Evolutionary conservation across 345 rosid genomes (phyloP).

Genomic region (Citropsis articulata): DNA sequence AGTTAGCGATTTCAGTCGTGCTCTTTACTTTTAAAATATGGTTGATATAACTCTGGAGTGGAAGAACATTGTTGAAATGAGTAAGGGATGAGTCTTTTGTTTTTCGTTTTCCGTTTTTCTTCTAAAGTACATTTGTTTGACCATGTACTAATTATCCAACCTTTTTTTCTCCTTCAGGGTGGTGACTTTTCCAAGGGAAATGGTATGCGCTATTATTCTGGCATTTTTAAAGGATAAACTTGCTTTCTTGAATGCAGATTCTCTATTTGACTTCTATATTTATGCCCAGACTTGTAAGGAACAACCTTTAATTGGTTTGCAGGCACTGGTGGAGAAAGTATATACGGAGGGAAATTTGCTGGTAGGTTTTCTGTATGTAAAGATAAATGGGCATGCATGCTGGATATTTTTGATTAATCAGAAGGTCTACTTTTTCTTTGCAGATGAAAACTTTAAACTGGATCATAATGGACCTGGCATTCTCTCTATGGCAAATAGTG

Average conservation of each 20-base stretch:
- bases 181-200: constrained; percentile 92
- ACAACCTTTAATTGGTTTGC: constrained; percentile 62
- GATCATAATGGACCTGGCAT: constrained; percentile 78
- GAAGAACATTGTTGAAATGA: not conserved
- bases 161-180: constrained; percentile 54
- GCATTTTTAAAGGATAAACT: not conserved
- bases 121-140: not conserved
- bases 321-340: constrained; percentile 99
- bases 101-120: constrained; percentile 1
- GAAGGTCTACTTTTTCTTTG: constrained; percentile 17
- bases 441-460: constrained; percentile 90
- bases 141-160: constrained; percentile 4
- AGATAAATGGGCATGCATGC: not conserved
- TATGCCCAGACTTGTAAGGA: constrained; percentile 54
- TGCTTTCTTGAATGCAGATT: constrained; percentile 25
- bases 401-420: constrained; percentile 7
- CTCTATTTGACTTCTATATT: constrained; percentile 39
- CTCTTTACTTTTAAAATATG: not conserved
- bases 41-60: not conserved
- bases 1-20: not conserved
- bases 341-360: constrained; percentile 92
- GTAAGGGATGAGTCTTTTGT: not conserved
- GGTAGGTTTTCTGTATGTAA: constrained; percentile 41
- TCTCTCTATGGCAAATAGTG: constrained; percentile 96
- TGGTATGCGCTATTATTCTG: constrained; percentile 54